These are phyloP conservation scores for Yarrowia phangngaensis DNA, from an alignment of 805 yeast genomes.

Conservation along the genomic window DNA sequence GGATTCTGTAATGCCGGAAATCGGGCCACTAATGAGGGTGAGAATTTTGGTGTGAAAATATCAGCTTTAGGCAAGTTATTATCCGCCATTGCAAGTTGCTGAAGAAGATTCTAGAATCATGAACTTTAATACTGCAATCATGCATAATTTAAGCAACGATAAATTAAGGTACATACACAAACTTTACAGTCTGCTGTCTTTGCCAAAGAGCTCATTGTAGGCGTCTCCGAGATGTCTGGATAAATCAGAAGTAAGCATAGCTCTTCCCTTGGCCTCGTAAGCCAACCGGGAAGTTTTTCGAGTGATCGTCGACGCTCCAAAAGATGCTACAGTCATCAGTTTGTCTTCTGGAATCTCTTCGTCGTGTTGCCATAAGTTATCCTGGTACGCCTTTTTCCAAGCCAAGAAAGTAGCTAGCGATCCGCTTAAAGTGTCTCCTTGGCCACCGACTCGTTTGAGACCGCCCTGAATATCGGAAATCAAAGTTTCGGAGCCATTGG, in stretches of 20 bases:
- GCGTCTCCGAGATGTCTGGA: conserved; percentile 65
- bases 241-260: conserved; percentile 82
- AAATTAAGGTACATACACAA: too few species aligned
- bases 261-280: conserved; percentile 58
- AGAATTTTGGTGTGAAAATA: conserved; percentile 7
- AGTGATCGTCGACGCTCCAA: conserved; percentile 66
- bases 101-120: too few species aligned
- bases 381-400: conserved; percentile 68
- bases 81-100: too few species aligned
- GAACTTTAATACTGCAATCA: too few species aligned
- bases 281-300: conserved; percentile 64
- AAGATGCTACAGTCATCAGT: conserved; percentile 47
- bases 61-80: too few species aligned
- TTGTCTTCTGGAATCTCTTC: conserved; percentile 38
- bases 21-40: conserved; percentile 7
- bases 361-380: conserved; percentile 54
- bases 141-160: too few species aligned
- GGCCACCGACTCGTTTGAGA: conserved; percentile 85
- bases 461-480: conserved; percentile 57
- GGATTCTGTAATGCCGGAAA: conserved; percentile 6
- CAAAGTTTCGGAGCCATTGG: conserved; percentile 46
- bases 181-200: conserved; percentile 7
- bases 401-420: conserved; percentile 74
- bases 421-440: conserved; percentile 91
- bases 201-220: conserved; percentile 47